phyloP scores from a whole-genome alignment of 1,139 yeast genomes.

The Candida sanyaensis region DNA sequence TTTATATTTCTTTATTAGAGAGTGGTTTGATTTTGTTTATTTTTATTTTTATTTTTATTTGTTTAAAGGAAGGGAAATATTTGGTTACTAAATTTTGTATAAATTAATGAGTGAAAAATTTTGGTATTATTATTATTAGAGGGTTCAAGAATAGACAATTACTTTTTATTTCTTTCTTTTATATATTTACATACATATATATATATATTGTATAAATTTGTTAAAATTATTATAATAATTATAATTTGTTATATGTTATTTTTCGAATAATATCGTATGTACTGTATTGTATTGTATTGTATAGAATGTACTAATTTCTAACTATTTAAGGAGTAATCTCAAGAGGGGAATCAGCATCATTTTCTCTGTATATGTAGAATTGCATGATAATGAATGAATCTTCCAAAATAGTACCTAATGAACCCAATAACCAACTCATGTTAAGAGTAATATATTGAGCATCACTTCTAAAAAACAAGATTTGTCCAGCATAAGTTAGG shows the following conservation, averaged over 20 bases:
- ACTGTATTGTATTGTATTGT: too few species aligned
- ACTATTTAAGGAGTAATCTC: background rate
- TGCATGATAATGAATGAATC: slow-evolving; percentile 65
- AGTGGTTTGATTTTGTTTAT: background rate
- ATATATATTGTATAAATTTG: slow-evolving; percentile 2
- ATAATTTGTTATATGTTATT: background rate
- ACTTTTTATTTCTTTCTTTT: slow-evolving; percentile 1
- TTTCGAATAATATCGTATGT: too few species aligned
- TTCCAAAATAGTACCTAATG: slow-evolving; percentile 72
- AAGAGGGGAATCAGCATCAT: background rate
- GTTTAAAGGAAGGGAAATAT: slow-evolving; percentile 2
- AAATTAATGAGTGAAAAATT: background rate
- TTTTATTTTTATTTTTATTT: background rate
- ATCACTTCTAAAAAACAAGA: slow-evolving; percentile 65
- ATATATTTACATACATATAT: background rate
- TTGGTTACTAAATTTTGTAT: slow-evolving; percentile 3
- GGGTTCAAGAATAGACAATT: slow-evolving; percentile 4
- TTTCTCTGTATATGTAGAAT: slow-evolving; percentile 56
- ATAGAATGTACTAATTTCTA: too few species aligned
- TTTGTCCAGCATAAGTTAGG: slow-evolving; percentile 75
- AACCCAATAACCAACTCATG: slow-evolving; percentile 74
- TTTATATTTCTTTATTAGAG: background rate
- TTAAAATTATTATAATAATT: background rate
- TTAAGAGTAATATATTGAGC: slow-evolving; percentile 59
- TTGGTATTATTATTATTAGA: background rate